These are phyloP conservation scores for Xylaria grammica DNA, from an alignment of 495 filamentous ascomycete species.

Conservation along the genomic window DNA sequence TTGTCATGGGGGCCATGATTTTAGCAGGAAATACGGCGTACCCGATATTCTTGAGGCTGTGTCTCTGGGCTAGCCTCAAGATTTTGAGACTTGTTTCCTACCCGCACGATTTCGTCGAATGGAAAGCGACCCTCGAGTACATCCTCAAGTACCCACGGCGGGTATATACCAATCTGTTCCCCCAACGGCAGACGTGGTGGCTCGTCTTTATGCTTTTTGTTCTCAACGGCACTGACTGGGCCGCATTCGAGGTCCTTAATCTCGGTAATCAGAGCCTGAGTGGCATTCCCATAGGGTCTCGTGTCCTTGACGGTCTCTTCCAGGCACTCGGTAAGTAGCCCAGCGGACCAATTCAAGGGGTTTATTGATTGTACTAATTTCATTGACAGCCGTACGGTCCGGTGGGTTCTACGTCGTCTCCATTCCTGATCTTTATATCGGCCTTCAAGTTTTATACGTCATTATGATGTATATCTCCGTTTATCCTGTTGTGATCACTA, in stretches of 20 bases:
- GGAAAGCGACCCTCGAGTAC: slow-evolving; percentile 73
- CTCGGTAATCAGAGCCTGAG: slow-evolving; percentile 71
- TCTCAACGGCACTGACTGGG: slow-evolving; percentile 84
- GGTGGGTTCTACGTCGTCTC: slow-evolving; percentile 85
- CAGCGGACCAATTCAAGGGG: neutral
- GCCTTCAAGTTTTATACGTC: slow-evolving; percentile 80
- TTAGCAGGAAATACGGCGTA: slow-evolving; percentile 83
- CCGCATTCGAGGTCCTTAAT: slow-evolving; percentile 78
- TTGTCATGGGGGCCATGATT: slow-evolving; percentile 78
- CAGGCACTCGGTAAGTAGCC: slow-evolving; percentile 64
- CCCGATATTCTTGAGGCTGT: slow-evolving; percentile 79
- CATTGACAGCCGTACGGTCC: slow-evolving; percentile 66
- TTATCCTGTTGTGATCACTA: slow-evolving; percentile 76
- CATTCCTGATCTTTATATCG: slow-evolving; percentile 72
- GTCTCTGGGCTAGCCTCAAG: slow-evolving; percentile 66
- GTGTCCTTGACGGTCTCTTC: slow-evolving; percentile 79
- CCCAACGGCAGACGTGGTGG: slow-evolving; percentile 79
- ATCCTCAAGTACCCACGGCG: slow-evolving; percentile 80
- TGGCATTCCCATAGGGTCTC: slow-evolving; percentile 58
- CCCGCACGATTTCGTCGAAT: slow-evolving; percentile 36
- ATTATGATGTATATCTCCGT: slow-evolving; percentile 92
- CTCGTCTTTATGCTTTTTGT: slow-evolving; percentile 71
- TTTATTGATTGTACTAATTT: slow-evolving; percentile 13
- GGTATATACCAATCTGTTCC: slow-evolving; percentile 86
- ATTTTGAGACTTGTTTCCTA: slow-evolving; percentile 34